Conservation (phyloP, 2,329 filamentous ascomycete genomes). For the Cadophora sp. region DNA sequence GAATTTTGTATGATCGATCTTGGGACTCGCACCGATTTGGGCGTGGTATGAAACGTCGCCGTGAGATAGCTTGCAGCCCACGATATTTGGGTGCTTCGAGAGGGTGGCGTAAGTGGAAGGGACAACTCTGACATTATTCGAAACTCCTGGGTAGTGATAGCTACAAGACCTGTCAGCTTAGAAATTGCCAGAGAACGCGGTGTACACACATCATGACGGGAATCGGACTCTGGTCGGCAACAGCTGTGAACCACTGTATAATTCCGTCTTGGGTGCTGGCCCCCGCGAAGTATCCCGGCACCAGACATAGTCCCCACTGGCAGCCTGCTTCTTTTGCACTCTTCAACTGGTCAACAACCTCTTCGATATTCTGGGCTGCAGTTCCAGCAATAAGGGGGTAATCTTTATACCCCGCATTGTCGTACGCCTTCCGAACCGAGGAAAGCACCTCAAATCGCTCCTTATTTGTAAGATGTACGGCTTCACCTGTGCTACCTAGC, state of each 20-base stretch:
- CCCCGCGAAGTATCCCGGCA: slow-evolving; percentile 69
- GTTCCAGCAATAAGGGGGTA: slow-evolving; percentile 67
- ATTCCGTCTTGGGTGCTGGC: slow-evolving; percentile 64
- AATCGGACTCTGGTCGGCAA: slow-evolving; percentile 65
- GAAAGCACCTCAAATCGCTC: slow-evolving; percentile 63
- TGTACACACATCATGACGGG: slow-evolving; percentile 62
- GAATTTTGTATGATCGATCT: slow-evolving; percentile 65
- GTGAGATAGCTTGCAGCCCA: slow-evolving; percentile 73
- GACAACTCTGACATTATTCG: slow-evolving; percentile 66
- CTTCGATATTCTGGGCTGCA: slow-evolving; percentile 61
- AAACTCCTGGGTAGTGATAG: slow-evolving; percentile 67
- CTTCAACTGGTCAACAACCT: slow-evolving; percentile 57
- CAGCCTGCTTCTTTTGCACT: slow-evolving; percentile 61
- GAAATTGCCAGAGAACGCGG: not conserved
- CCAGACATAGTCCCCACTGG: slow-evolving; percentile 67
- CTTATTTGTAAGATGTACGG: slow-evolving; percentile 62
- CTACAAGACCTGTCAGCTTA: slow-evolving; percentile 37
- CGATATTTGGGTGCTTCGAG: slow-evolving; percentile 68
- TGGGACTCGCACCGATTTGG: slow-evolving; percentile 64
- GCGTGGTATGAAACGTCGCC: slow-evolving; percentile 69
- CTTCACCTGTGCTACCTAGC: slow-evolving; percentile 68
- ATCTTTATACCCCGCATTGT: slow-evolving; percentile 60
- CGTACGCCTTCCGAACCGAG: slow-evolving; percentile 59
- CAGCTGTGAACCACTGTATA: slow-evolving; percentile 63
- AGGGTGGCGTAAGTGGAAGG: slow-evolving; percentile 63